phyloP scores from a whole-genome alignment of 495 filamentous ascomycete genomes.

The Penicillium ochrochloron region DNA sequence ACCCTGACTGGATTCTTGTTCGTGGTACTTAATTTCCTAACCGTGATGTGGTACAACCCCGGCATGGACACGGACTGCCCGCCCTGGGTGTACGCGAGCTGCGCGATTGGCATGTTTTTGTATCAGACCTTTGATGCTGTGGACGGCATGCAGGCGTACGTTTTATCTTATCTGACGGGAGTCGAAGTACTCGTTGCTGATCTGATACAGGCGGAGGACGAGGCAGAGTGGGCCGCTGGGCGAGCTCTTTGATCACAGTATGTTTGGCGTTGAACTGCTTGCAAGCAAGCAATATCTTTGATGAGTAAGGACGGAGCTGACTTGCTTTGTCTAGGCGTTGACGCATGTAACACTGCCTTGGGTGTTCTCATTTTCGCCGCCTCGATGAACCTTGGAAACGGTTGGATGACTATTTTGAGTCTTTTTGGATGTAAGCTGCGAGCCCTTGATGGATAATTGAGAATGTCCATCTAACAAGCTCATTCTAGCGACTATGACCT shows the following conservation, averaged over 20 bases:
- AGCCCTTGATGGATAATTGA: not conserved
- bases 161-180: slow-evolving; percentile 20
- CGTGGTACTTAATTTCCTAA: slow-evolving; percentile 88
- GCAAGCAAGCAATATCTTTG: not conserved
- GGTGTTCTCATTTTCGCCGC: slow-evolving; percentile 90
- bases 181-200: slow-evolving; percentile 28
- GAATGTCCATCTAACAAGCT: slow-evolving; percentile 11
- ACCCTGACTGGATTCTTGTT: slow-evolving; percentile 92
- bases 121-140: slow-evolving; percentile 99
- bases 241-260: slow-evolving; percentile 96
- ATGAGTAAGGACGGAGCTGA: not conserved
- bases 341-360: slow-evolving; percentile 93
- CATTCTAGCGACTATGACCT: slow-evolving; percentile 72
- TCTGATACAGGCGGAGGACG: slow-evolving; percentile 69
- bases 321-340: slow-evolving; percentile 62
- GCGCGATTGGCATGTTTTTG: slow-evolving; percentile 86
- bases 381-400: slow-evolving; percentile 89
- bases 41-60: slow-evolving; percentile 96
- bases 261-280: slow-evolving; percentile 21
- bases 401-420: slow-evolving; percentile 83
- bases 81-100: slow-evolving; percentile 90
- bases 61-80: slow-evolving; percentile 92
- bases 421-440: slow-evolving; percentile 75
- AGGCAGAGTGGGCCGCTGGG: slow-evolving; percentile 91
- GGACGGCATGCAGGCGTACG: slow-evolving; percentile 90